phyloP scores from a whole-genome alignment of 176 grass and related monocot species.

The Zea mays region Zm-B73-REFERENCE-NAM-5.0 NC_050098.1:3760501-3761000 shows the following conservation, averaged over 20 bases:
- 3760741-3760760: conserved; percentile 91
- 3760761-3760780: conserved; percentile 95
- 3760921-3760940: not conserved
- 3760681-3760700: conserved; percentile 90
- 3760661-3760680: conserved; percentile 23
- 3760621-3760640: conserved; percentile 36
- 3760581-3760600: conserved; percentile 79
- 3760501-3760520: conserved; percentile 20
- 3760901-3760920: conserved; percentile 4
- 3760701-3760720: conserved; percentile 83
- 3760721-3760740: conserved; percentile 91
- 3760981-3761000: not conserved
- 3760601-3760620: conserved; percentile 47
- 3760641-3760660: conserved; percentile 10
- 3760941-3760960: not conserved
- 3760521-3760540: conserved; percentile 86
- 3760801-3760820: conserved; percentile 14
- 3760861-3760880: not conserved
- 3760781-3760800: conserved; percentile 31
- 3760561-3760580: conserved; percentile 87
- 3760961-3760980: conserved; percentile 12
- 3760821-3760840: not conserved
- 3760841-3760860: not conserved
- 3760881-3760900: not conserved
- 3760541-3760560: conserved; percentile 95